Evolutionary conservation across 192 early-diverging fungal species (phyloP).

Genomic region (Haplosporangium gracile): DNA sequence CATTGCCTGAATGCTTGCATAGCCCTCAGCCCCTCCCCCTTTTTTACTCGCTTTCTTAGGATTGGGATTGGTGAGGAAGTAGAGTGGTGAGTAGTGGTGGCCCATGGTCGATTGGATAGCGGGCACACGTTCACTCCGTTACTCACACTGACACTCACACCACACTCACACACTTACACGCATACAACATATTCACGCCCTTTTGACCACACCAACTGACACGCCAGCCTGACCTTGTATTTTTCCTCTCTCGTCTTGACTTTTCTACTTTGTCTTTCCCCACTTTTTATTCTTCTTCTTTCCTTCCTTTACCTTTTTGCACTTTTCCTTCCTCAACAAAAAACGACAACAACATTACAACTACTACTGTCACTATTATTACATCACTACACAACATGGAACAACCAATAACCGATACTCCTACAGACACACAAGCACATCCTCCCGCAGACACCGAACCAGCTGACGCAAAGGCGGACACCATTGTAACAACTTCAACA

Average conservation of each 20-base stretch:
- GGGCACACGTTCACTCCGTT: too few relatives aligned
- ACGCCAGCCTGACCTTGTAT: not conserved
- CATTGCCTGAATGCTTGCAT: too few relatives aligned
- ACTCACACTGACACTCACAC: not conserved
- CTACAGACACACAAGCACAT: not conserved
- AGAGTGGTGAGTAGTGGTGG: too few relatives aligned
- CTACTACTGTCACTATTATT: not conserved
- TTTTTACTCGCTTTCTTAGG: too few relatives aligned
- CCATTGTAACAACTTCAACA: not conserved
- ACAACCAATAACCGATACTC: not conserved
- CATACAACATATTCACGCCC: not conserved
- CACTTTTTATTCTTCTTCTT: not conserved
- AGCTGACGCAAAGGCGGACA: not conserved
- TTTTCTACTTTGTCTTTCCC: not conserved
- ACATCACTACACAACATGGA: not conserved
- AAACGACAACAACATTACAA: not conserved
- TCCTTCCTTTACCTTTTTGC: not conserved
- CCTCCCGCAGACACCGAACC: not conserved
- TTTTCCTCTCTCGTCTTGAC: not conserved
- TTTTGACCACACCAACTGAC: constrained; percentile 2
- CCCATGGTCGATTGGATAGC: too few relatives aligned
- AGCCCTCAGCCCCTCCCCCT: too few relatives aligned
- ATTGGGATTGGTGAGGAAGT: too few relatives aligned
- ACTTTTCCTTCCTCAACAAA: not conserved
- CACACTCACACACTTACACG: not conserved